Percentiles rank a stretch among this genome's conserved stretches.
These are phyloP conservation scores for Gonium pectorale DNA, from an alignment of 139 green algal genomes.

Conservation along the genomic window DNA sequence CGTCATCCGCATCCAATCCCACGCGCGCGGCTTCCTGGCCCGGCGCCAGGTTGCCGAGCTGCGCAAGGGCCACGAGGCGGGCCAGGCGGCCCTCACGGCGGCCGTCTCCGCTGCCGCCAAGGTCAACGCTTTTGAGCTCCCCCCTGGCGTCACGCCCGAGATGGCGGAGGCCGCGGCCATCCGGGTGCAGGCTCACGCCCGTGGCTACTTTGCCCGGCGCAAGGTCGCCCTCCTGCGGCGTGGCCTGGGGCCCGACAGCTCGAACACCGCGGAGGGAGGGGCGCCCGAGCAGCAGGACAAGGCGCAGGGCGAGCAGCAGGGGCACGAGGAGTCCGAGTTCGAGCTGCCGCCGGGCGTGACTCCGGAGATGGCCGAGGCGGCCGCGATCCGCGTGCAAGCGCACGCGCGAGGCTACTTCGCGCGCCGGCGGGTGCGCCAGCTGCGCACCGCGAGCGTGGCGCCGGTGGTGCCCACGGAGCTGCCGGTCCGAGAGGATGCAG, in stretches of 20 bases:
- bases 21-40: neutral
- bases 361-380: too few species aligned
- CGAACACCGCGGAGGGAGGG: too few species aligned
- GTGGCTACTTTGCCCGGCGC: neutral
- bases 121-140: neutral
- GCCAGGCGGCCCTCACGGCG: neutral
- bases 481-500: too few species aligned
- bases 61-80: neutral
- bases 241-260: too few species aligned
- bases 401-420: neutral
- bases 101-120: neutral
- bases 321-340: too few species aligned
- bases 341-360: too few species aligned
- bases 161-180: neutral
- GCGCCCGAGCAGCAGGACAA: too few species aligned
- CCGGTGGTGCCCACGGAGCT: too few species aligned
- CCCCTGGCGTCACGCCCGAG: neutral
- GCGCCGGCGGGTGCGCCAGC: neutral
- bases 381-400: neutral
- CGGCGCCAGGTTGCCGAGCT: neutral
- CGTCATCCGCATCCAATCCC: slow-evolving; percentile 9
- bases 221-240: too few species aligned
- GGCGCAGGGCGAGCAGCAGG: too few species aligned
- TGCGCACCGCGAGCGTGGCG: neutral
- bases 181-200: slow-evolving; percentile 28